A percentile compares a stretch with the other conserved stretches of the same genome.
Evolutionary conservation across 257 asterid species (phyloP).

Genomic region (Przewalskia tangutica): DNA sequence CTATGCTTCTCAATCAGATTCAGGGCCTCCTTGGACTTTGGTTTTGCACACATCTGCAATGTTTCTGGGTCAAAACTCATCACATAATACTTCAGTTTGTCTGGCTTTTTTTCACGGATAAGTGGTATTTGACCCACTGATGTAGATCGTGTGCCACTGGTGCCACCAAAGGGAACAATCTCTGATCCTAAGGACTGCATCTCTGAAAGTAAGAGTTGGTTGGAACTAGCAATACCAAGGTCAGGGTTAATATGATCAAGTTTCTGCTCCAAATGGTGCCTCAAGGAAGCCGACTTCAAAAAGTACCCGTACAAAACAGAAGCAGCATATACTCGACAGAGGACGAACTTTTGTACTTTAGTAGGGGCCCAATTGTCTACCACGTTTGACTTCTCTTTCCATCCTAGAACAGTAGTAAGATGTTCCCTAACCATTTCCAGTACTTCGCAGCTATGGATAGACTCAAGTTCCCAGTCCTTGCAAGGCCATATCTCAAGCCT

Average conservation of each 20-base stretch:
- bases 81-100: slow-evolving; percentile 38
- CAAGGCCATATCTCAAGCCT: slow-evolving; percentile 78
- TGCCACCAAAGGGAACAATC: slow-evolving; percentile 17
- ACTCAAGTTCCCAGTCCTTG: slow-evolving; percentile 81
- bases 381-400: slow-evolving; percentile 37
- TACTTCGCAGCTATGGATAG: slow-evolving; percentile 58
- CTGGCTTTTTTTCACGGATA: slow-evolving; percentile 10
- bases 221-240: slow-evolving; percentile 6
- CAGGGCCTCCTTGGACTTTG: slow-evolving; percentile 57
- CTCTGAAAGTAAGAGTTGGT: slow-evolving; percentile 17
- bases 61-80: slow-evolving; percentile 52
- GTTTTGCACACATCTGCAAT: slow-evolving; percentile 55
- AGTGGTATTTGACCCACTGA: slow-evolving; percentile 24
- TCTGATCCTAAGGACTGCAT: slow-evolving; percentile 24
- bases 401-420: slow-evolving; percentile 37
- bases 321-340: slow-evolving; percentile 49
- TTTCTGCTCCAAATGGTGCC: slow-evolving; percentile 54
- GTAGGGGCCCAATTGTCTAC: slow-evolving; percentile 52
- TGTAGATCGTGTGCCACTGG: slow-evolving; percentile 13
- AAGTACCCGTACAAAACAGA: slow-evolving; percentile 78
- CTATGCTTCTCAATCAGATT: slow-evolving; percentile 60
- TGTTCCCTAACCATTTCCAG: slow-evolving; percentile 73
- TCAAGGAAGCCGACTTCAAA: slow-evolving; percentile 56
- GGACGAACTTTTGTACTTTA: slow-evolving; percentile 26
- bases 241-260: slow-evolving; percentile 17